These are phyloP conservation scores for Aspergillus vadensis DNA, from an alignment of 2,329 filamentous ascomycete genomes.

Conservation along the genomic window DNA sequence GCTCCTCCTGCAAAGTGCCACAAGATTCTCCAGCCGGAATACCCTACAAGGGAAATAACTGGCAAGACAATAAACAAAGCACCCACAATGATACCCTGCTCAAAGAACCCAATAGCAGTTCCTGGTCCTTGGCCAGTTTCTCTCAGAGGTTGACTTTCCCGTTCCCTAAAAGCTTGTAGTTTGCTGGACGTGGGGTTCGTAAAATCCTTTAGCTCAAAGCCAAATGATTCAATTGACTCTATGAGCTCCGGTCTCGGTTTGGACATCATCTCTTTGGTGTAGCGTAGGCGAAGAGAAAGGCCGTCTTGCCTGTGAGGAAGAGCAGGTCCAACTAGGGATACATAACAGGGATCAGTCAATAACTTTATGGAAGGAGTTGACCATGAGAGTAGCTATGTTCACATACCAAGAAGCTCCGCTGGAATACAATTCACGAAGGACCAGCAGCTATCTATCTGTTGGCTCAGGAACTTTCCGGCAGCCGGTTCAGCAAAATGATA, in stretches of 20 bases:
- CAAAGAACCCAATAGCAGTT: constrained; percentile 5
- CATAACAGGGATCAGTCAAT: not conserved
- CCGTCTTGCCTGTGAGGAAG: not conserved
- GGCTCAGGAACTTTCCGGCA: constrained; percentile 6
- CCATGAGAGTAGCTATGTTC: not conserved
- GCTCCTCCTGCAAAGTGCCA: too few relatives aligned
- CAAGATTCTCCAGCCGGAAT: not conserved
- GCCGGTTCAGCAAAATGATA: constrained; percentile 1
- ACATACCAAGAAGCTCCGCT: not conserved
- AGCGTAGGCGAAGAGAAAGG: not conserved
- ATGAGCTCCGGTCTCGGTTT: not conserved
- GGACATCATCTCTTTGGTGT: constrained; percentile 6
- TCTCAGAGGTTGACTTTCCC: not conserved
- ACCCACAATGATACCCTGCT: constrained; percentile 7
- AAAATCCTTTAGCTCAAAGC: not conserved
- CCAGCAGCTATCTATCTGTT: constrained; percentile 4
- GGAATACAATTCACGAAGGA: constrained; percentile 4
- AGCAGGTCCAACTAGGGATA: not conserved
- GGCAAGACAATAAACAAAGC: constrained; percentile 3
- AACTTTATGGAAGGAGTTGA: not conserved
- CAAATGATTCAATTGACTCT: too few relatives aligned
- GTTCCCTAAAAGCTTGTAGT: not conserved
- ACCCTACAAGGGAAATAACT: not conserved
- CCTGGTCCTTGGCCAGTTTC: not conserved
- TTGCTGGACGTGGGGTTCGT: not conserved